Base-by-base conservation (phyloP, 73 alveolate genomes). In the Symbiodinium natans region DNA sequence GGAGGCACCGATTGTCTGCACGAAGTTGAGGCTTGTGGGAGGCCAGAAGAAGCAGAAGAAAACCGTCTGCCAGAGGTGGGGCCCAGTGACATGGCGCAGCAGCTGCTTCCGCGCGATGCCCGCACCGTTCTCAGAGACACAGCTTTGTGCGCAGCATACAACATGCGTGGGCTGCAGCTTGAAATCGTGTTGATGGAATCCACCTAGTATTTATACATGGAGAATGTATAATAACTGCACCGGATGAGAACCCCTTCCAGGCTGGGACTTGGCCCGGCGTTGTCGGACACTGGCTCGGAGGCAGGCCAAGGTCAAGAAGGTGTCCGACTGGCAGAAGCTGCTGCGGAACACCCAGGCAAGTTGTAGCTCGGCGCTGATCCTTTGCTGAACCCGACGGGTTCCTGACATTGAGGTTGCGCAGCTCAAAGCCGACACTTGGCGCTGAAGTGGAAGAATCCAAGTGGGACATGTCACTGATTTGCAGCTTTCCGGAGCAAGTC, bases 211-310 rank as follows among this genome's bases (percentile, higher is more conserved):
- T 54, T 54, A 54, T 13, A 15, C 29, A 21, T 54, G 13, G 74
- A 13, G 74, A 21, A 21, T 21, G 27, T 29, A 29, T 56, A 21
- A 56, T 56, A 29, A 21, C 17, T 21, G 75, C 17, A 56, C 31
- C 27, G 17, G 75, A 56, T 29, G 17, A 56, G 75, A 56, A 56
- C 75, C 75, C 38, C 63, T 13, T 41, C 8, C 2, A 87, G 94
- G 94, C 82, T 88, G 95, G 95, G 95, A 88, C 68, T 40, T 88
- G 86, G 95, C 95, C 33, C 71, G 95, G 13, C 39, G 95, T 9
- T 88, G 95, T n/a, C 95, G 95, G 41, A 41, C 85, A 83, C 43
- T 88, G 74, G 95, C 95, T 39, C 68, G 82, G 82, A 27, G 82
- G 82, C 82, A 21, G 77, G 77, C 34, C 1, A 4, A 3, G 46